Evolutionary conservation across 139 green algal species (phyloP), one percentile per base, ranked within the genome.

Genomic region (Chlamydomonas applanata): DNA sequence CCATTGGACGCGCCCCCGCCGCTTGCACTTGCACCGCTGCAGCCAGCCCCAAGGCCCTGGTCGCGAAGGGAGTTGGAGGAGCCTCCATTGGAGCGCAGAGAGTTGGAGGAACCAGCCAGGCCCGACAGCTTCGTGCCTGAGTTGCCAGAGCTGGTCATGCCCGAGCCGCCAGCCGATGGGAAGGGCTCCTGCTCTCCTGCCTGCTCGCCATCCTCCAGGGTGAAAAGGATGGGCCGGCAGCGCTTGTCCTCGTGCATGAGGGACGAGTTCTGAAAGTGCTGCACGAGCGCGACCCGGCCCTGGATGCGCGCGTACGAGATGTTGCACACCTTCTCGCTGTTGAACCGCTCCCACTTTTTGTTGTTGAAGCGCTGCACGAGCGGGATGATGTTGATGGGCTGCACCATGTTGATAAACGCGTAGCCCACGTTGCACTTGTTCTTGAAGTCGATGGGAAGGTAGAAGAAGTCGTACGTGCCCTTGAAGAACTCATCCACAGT

Each of bases 341-440:
- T 99, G 87, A 99, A 99, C 52, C 94, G 92, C 71, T 97, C 94
- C 95, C 95, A 99, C 73, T 91, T 91, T 79, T 91, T 91, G 70
- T 91, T 86, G 79, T 99, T 89, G 85, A 99, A 97, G 29, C 89
- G 82, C 77, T 96, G 87, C 24, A 93, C 86, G 25, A 99, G 80
- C 1, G 88, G 82, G 16, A 94, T 77, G 72, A 99, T 97, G 83
- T 91, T 82, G 53, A 75, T 53, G 32, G 74, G 74, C 74, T 80
- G 74, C 25, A 90, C 87, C 89, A 99, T 91, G 86, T 99, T 99
- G 89, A 99, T 98, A 83, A 99, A 99, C 4, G 94, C 96, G 73
- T 99, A 99, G 49, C 95, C 95, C 13, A 99, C 95, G 80, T 99
- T 99, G 92, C 95, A 99, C 85, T 97, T 96, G 85, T 99, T 99